Evolutionary conservation across 139 green algal genomes (phyloP).

Genomic region (Asterochloris erici): DNA sequence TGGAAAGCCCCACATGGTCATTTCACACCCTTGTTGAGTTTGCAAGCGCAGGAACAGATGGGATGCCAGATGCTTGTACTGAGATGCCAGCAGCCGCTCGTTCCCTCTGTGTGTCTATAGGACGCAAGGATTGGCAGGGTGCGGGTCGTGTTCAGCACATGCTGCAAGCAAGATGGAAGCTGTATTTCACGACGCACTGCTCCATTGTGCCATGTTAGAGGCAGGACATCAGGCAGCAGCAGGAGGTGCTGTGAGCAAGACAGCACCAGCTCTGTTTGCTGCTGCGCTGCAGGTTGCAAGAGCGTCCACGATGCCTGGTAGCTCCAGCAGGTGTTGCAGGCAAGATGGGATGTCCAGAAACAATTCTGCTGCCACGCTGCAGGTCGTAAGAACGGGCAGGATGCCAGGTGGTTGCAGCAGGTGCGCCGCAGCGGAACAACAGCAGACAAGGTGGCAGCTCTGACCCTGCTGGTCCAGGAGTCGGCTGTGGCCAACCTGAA

Average conservation of each 20-base stretch:
- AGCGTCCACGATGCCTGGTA: not conserved
- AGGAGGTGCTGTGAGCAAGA: not conserved
- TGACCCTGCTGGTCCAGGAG: conserved; percentile 85
- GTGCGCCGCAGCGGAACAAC: conserved; percentile 67
- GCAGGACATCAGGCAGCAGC: not conserved
- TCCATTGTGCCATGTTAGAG: not conserved
- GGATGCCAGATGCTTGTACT: too few species aligned
- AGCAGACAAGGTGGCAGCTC: conserved; percentile 78
- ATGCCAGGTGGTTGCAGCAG: conserved; percentile 74
- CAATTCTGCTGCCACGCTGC: not conserved
- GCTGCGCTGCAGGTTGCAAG: not conserved
- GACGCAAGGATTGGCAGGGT: too few species aligned
- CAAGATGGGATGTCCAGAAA: conserved; percentile 14
- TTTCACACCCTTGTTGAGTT: too few species aligned
- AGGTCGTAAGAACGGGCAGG: conserved; percentile 31
- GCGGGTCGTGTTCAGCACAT: too few species aligned
- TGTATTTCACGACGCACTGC: too few species aligned
- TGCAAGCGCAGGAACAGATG: too few species aligned
- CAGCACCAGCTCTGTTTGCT: not conserved
- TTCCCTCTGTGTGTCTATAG: too few species aligned
- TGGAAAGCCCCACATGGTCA: too few species aligned
- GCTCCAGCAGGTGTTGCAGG: not conserved
- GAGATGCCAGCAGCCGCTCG: too few species aligned
- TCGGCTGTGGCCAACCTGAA: conserved; percentile 64
- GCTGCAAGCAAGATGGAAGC: too few species aligned